Evolutionary conservation across 208 protist species (phyloP).

Genomic region (Endotrypanum monterogeii): DNA sequence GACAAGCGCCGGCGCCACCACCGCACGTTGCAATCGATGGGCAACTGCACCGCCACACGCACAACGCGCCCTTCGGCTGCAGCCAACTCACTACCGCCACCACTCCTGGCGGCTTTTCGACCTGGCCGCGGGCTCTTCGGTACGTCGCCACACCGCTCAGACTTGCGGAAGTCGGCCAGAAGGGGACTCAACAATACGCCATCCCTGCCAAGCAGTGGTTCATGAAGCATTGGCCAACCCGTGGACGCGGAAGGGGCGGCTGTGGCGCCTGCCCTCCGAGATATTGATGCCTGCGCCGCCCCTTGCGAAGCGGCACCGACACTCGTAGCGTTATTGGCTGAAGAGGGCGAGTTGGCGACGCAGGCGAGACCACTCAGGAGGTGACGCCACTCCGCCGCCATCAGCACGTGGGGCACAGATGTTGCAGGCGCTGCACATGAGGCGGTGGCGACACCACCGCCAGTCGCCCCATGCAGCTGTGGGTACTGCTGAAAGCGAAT

Average conservation of each 20-base stretch:
- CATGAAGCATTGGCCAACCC: conserved; percentile 56
- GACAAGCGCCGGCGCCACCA: conserved; percentile 22
- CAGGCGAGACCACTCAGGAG: conserved; percentile 22
- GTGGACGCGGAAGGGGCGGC: conserved; percentile 2
- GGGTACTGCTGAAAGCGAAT: conserved; percentile 38
- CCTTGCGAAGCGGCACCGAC: not conserved
- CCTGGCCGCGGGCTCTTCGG: not conserved
- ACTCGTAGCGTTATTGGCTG: not conserved
- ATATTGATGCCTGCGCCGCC: not conserved
- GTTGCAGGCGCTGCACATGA: not conserved
- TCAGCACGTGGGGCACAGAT: not conserved
- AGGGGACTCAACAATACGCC: conserved; percentile 59
- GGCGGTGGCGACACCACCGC: conserved; percentile 4
- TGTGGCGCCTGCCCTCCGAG: not conserved
- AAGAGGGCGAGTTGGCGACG: conserved; percentile 3
- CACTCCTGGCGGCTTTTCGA: not conserved
- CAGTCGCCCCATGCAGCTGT: conserved; percentile 3
- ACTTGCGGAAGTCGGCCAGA: conserved; percentile 25
- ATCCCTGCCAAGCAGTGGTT: conserved; percentile 60
- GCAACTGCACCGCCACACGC: conserved; percentile 30
- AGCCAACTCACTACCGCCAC: not conserved
- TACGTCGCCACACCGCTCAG: not conserved
- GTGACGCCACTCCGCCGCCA: conserved; percentile 24
- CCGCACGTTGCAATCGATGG: conserved; percentile 9
- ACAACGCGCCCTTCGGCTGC: conserved; percentile 4